phyloP scores from a whole-genome alignment of 2,329 filamentous ascomycete species.

The Coniella lustricola region DNA sequence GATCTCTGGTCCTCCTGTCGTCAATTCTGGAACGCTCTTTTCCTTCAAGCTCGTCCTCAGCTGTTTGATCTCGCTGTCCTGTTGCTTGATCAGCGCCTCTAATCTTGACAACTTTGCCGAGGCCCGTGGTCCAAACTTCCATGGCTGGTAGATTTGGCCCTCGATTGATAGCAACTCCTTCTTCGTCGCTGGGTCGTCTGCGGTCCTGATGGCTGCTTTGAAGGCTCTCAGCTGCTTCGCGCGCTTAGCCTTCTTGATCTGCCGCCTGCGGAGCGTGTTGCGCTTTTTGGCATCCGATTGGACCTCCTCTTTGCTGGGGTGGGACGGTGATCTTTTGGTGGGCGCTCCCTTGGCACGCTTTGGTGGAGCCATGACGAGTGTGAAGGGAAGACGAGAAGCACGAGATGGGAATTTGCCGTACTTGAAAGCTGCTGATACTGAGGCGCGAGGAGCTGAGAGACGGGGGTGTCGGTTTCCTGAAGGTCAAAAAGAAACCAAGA shows the following conservation, averaged over 20 bases:
- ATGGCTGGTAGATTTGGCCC: slow-evolving; percentile 6
- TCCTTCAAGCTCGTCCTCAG: slow-evolving; percentile 2
- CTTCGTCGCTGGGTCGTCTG: slow-evolving; percentile 1
- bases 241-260: slow-evolving; percentile 5
- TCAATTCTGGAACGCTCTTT: not conserved
- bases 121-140: not conserved
- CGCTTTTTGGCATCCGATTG: slow-evolving; percentile 3
- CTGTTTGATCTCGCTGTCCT: slow-evolving; percentile 9
- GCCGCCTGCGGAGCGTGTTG: slow-evolving; percentile 1
- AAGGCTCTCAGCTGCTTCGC: slow-evolving; percentile 1
- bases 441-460: no score
- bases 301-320: slow-evolving; percentile 1
- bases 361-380: slow-evolving; percentile 5
- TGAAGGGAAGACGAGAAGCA: no score
- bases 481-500: no score
- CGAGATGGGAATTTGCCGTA: no score
- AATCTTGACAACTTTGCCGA: slow-evolving; percentile 5
- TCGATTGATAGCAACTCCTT: slow-evolving; percentile 2
- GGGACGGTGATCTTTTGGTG: not conserved
- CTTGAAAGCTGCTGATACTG: no score
- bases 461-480: no score
- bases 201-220: not conserved
- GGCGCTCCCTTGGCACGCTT: not conserved
- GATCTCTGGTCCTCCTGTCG: not conserved
- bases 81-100: slow-evolving; percentile 9